phyloP scores from a whole-genome alignment of 805 yeast genomes.

The Tetrapisispora pingtungensis region DNA sequence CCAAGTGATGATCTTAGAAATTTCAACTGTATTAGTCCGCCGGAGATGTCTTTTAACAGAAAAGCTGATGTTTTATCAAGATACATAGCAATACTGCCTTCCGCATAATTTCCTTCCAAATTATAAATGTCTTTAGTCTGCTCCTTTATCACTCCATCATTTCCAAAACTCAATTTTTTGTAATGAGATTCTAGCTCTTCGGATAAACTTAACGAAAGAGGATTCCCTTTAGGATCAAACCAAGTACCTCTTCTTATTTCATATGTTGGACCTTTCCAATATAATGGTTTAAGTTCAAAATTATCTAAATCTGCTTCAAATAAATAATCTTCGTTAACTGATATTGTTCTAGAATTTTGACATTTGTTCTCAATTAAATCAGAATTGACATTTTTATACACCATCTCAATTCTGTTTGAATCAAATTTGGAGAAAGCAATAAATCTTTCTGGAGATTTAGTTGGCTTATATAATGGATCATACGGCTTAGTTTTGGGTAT shows the following conservation, averaged over 20 bases:
- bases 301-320: constrained; percentile 57
- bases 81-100: constrained; percentile 25
- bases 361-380: background rate
- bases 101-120: constrained; percentile 4
- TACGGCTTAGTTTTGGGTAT: constrained; percentile 60
- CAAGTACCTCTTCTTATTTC: constrained; percentile 80
- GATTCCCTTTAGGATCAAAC: constrained; percentile 54
- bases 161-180: constrained; percentile 31
- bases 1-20: constrained; percentile 28
- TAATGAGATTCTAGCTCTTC: constrained; percentile 40
- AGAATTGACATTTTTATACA: constrained; percentile 9
- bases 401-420: constrained; percentile 50
- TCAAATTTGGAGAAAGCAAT: constrained; percentile 59
- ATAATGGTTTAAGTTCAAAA: constrained; percentile 54
- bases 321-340: constrained; percentile 73
- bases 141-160: constrained; percentile 7
- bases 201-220: constrained; percentile 42
- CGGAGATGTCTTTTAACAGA: constrained; percentile 36
- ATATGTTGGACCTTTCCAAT: constrained; percentile 82
- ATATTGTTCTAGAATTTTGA: constrained; percentile 19
- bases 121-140: constrained; percentile 9
- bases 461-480: constrained; percentile 43
- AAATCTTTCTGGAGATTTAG: constrained; percentile 46
- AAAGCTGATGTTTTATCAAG: constrained; percentile 38
- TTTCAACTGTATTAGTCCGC: constrained; percentile 32